These are phyloP conservation scores for Fusarium stilboides DNA, from an alignment of 2,329 filamentous ascomycete genomes.

Conservation along the genomic window DNA sequence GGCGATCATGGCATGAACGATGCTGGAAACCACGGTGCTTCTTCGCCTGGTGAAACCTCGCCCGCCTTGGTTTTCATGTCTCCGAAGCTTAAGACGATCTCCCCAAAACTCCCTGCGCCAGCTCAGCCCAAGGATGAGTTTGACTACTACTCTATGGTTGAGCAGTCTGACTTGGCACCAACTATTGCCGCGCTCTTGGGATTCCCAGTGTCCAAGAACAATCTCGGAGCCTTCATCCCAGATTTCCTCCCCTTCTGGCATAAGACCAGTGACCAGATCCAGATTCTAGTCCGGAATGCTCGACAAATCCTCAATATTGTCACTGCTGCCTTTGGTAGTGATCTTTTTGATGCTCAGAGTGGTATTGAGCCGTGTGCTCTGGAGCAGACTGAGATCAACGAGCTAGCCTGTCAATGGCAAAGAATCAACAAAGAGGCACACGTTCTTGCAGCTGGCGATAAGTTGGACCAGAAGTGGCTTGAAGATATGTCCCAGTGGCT, in stretches of 20 bases:
- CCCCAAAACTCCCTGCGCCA: slow-evolving; percentile 64
- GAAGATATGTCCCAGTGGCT: slow-evolving; percentile 73
- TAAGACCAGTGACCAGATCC: slow-evolving; percentile 66
- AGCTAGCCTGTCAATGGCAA: slow-evolving; percentile 79
- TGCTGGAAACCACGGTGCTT: slow-evolving; percentile 95
- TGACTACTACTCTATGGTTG: slow-evolving; percentile 85
- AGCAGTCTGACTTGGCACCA: slow-evolving; percentile 94
- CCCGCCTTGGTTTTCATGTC: slow-evolving; percentile 93
- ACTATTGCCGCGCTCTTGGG: slow-evolving; percentile 90
- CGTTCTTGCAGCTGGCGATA: slow-evolving; percentile 39
- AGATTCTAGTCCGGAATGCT: slow-evolving; percentile 83
- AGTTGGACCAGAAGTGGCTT: slow-evolving; percentile 59
- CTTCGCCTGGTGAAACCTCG: slow-evolving; percentile 93
- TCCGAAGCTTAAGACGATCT: slow-evolving; percentile 79
- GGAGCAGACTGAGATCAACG: slow-evolving; percentile 61
- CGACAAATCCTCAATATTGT: slow-evolving; percentile 85
- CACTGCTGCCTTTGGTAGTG: slow-evolving; percentile 75
- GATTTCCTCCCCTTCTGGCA: slow-evolving; percentile 85
- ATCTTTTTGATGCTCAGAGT: slow-evolving; percentile 58
- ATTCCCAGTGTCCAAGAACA: slow-evolving; percentile 91
- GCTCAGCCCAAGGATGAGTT: slow-evolving; percentile 77
- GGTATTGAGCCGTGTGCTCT: slow-evolving; percentile 57
- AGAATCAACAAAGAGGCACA: slow-evolving; percentile 50
- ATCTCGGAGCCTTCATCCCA: slow-evolving; percentile 86
- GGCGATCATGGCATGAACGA: slow-evolving; percentile 99